These are phyloP conservation scores for Torulaspora globosa DNA, from an alignment of 1,139 yeast species.

Conservation along the genomic window DNA sequence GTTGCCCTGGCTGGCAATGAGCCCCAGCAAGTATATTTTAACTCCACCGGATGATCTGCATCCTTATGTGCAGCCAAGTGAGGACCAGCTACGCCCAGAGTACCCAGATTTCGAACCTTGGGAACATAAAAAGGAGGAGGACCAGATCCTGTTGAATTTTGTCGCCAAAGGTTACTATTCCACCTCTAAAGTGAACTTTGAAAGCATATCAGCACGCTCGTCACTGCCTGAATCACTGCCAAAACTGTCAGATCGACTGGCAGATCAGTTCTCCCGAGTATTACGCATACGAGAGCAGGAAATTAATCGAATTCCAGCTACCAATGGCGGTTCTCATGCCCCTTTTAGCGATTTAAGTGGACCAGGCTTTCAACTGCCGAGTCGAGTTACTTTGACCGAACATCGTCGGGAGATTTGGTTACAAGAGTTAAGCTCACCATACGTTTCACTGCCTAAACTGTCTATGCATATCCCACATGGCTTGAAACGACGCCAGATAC, in stretches of 20 bases:
- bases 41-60: slow-evolving; percentile 36
- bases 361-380: slow-evolving; percentile 34
- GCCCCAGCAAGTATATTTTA: slow-evolving; percentile 33
- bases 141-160: slow-evolving; percentile 45
- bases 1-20: slow-evolving; percentile 18
- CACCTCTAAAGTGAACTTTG: slow-evolving; percentile 54
- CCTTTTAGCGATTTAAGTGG: slow-evolving; percentile 29
- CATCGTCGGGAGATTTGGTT: slow-evolving; percentile 84
- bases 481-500: slow-evolving; percentile 61
- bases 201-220: slow-evolving; percentile 53
- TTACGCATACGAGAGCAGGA: slow-evolving; percentile 61
- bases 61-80: slow-evolving; percentile 24
- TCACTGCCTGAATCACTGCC: slow-evolving; percentile 44
- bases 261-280: slow-evolving; percentile 59
- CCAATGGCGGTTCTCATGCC: slow-evolving; percentile 5
- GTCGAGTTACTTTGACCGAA: slow-evolving; percentile 79
- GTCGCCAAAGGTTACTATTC: slow-evolving; percentile 59
- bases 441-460: slow-evolving; percentile 60
- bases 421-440: slow-evolving; percentile 65
- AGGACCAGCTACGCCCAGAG: slow-evolving; percentile 11
- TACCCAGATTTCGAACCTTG: slow-evolving; percentile 82
- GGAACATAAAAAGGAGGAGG: slow-evolving; percentile 60
- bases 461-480: slow-evolving; percentile 91
- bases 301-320: slow-evolving; percentile 59
- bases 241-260: slow-evolving; percentile 56